Base-by-base conservation (phyloP, 768 basidiomycete genomes). In the Postia placenta region DNA sequence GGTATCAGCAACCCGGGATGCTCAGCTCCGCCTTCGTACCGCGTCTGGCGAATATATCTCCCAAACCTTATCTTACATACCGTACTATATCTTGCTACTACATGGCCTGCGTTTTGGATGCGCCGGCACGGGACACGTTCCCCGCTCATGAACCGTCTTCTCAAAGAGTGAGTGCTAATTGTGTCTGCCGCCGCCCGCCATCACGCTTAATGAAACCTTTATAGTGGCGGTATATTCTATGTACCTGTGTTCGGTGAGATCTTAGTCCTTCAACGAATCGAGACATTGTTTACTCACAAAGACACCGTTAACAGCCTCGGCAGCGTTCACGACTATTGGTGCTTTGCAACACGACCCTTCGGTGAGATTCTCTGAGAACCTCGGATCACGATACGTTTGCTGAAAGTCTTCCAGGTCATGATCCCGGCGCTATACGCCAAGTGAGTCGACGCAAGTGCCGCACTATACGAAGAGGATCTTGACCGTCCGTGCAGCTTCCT, bases 171-270 rank as follows among this genome's bases (percentile, higher is more conserved):
- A 45, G 56, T 55, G 3, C 1, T 28, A 25, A 12, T 14, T 39
- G 22, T 24, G 19, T 11, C 19, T 48, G 14, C 11, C 11, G 12
- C 12, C 7, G 23, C 15, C 4, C 17, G 27, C 19, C 17, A 2
- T 33, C 9, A 14, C 6, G 11, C 12, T 35, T 46, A 12, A 45
- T 23, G 22, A 12, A 4, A 6, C 38, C n/a, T 3, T 11, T 26
- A 4, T 24, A 57, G 56, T 39, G 56, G 56, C 5, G 56, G 56
- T 1, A 44, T 52, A n/a, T 52, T 57, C 35, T 57, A 57, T 37
- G 42, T 53, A 20, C 42, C 30, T 15, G 38, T 57, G 1, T 55
- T 57, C 26, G 51, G 56, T 57, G 35, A 5, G 42, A 35, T 2
- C 15, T 7, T 24, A 17, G 20, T 15, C 1, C 11, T 11, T 7